Conservation (phyloP, 305 asterid species). For the Salvia sclarea region DNA sequence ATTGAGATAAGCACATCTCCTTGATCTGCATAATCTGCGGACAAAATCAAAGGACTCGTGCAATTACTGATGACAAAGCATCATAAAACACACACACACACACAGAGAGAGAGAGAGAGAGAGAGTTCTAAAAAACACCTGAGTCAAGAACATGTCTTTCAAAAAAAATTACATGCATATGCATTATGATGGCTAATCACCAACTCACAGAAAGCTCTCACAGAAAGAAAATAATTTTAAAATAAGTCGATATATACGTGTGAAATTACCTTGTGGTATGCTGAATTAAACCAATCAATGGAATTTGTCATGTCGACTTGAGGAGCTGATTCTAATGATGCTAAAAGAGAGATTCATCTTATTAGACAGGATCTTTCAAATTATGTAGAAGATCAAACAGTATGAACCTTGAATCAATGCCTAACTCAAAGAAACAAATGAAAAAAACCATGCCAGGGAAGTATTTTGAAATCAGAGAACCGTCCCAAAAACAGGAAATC, state of each 20-base stretch:
- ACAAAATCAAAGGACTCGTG: slow-evolving; percentile 2
- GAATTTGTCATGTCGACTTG: slow-evolving; percentile 37
- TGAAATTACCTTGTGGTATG: slow-evolving; percentile 37
- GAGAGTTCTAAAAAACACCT: background rate
- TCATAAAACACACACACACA: too few relatives aligned
- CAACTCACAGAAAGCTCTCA: background rate
- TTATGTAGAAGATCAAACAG: background rate
- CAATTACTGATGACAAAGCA: background rate
- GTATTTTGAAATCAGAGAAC: background rate
- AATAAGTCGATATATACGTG: background rate
- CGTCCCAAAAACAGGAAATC: background rate
- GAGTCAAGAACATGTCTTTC: too few relatives aligned
- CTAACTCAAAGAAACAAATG: background rate
- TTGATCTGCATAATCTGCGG: slow-evolving; percentile 42
- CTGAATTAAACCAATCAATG: slow-evolving; percentile 41
- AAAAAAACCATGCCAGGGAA: background rate
- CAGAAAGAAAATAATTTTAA: background rate
- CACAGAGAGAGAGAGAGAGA: background rate
- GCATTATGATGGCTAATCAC: background rate
- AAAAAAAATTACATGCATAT: background rate
- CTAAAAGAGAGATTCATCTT: slow-evolving; percentile 12
- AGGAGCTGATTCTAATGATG: slow-evolving; percentile 34
- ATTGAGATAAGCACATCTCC: slow-evolving; percentile 29
- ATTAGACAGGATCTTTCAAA: slow-evolving; percentile 10
- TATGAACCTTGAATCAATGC: background rate